Conservation (phyloP, 345 rosid species). For the Eucalyptus microcorys region DNA sequence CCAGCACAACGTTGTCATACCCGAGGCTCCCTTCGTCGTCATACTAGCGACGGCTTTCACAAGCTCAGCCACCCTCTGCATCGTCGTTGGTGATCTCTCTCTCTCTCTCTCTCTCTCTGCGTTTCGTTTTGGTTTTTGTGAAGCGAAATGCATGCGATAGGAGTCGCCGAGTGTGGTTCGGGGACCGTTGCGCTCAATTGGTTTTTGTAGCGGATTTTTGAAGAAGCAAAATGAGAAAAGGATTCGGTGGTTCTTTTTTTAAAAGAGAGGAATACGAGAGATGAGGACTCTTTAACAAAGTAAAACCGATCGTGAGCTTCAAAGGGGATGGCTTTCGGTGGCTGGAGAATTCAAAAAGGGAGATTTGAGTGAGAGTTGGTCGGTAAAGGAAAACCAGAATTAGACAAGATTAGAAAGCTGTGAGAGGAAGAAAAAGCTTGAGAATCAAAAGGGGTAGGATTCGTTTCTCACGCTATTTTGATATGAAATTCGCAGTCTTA, state of each 20-base stretch:
- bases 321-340: background rate
- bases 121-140: too few relatives aligned
- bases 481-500: background rate
- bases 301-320: too few relatives aligned
- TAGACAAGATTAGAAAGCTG: background rate
- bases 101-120: background rate
- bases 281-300: too few relatives aligned
- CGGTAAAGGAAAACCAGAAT: background rate
- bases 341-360: background rate
- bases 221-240: too few relatives aligned
- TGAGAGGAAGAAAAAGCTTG: background rate
- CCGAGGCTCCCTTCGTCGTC: background rate
- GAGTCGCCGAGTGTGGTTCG: too few relatives aligned
- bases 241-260: too few relatives aligned
- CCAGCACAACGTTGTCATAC: too few relatives aligned
- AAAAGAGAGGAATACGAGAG: too few relatives aligned
- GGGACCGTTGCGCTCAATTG: too few relatives aligned
- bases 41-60: background rate
- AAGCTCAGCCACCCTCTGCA: background rate
- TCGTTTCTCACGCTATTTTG: too few relatives aligned
- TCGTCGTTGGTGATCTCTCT: background rate
- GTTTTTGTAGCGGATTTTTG: too few relatives aligned
- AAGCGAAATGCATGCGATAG: too few relatives aligned
- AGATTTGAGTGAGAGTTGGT: background rate
- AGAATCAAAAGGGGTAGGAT: background rate